phyloP scores from a whole-genome alignment of 441 rosid species.

The Arabidopsis hybrid region DNA sequence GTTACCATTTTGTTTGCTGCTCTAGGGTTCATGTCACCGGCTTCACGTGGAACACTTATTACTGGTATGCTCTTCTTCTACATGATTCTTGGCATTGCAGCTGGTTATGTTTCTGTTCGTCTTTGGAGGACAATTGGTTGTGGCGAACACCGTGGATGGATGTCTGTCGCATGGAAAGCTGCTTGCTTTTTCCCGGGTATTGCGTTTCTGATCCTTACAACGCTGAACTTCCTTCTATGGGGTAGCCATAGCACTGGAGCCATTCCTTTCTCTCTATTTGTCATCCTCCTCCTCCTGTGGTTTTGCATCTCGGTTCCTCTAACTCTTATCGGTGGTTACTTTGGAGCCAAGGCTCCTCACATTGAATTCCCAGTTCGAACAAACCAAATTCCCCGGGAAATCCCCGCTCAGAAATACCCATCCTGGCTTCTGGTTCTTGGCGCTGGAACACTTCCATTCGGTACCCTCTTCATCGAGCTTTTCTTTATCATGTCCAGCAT shows the following conservation, averaged over 20 bases:
- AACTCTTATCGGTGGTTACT: conserved; percentile 77
- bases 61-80: conserved; percentile 79
- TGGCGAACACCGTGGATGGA: conserved; percentile 76
- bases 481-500: conserved; percentile 85
- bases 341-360: conserved; percentile 76
- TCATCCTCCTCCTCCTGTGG: conserved; percentile 67
- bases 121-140: conserved; percentile 77
- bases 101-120: conserved; percentile 80
- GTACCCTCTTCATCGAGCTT: conserved; percentile 82
- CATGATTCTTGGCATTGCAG: conserved; percentile 76
- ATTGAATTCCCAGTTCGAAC: conserved; percentile 83
- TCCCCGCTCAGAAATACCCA: conserved; percentile 81
- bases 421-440: conserved; percentile 80
- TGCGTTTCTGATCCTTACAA: conserved; percentile 62
- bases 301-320: conserved; percentile 86
- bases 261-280: conserved; percentile 69
- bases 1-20: conserved; percentile 79
- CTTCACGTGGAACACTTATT: conserved; percentile 75
- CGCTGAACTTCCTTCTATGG: conserved; percentile 73
- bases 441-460: conserved; percentile 79
- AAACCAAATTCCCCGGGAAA: conserved; percentile 83
- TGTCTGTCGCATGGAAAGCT: conserved; percentile 72
- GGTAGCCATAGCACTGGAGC: conserved; percentile 83
- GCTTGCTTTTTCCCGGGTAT: conserved; percentile 89
- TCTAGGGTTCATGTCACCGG: conserved; percentile 82